Evolutionary conservation across 2,329 filamentous ascomycete genomes (phyloP).

Genomic region (Lithohypha guttulata): DNA sequence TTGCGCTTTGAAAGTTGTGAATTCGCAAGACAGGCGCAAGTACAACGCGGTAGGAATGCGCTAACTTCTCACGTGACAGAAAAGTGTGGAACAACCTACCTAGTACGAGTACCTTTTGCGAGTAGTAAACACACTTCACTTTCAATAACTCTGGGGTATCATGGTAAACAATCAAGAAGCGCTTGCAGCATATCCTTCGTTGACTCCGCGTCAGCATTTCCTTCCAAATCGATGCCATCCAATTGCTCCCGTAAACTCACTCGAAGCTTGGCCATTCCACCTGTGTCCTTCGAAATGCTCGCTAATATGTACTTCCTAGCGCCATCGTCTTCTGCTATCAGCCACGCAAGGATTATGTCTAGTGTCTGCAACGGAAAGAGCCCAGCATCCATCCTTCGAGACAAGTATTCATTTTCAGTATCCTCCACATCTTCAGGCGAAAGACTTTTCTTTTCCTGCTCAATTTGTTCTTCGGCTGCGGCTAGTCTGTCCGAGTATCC

Average conservation of each 20-base stretch:
- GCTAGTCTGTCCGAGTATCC: slow-evolving; percentile 57
- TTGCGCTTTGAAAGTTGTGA: neutral
- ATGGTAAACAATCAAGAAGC: slow-evolving; percentile 39
- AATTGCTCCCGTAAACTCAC: slow-evolving; percentile 59
- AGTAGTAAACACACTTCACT: neutral
- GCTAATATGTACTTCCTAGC: slow-evolving; percentile 54
- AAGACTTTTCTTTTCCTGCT: slow-evolving; percentile 49
- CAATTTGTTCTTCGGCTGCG: slow-evolving; percentile 50
- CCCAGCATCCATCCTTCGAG: slow-evolving; percentile 68
- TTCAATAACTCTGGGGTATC: slow-evolving; percentile 3
- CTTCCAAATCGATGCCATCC: slow-evolving; percentile 45
- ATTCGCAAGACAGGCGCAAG: neutral
- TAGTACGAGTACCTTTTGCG: no score
- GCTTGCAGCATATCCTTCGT: slow-evolving; percentile 56
- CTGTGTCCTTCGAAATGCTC: slow-evolving; percentile 58
- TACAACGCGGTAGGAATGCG: neutral
- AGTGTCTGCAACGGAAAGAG: slow-evolving; percentile 72
- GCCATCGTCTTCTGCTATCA: slow-evolving; percentile 77
- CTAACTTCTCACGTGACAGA: no score
- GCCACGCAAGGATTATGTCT: slow-evolving; percentile 79
- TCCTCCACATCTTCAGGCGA: slow-evolving; percentile 50
- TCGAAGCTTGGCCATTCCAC: slow-evolving; percentile 49
- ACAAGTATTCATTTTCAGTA: slow-evolving; percentile 60
- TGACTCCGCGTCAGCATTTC: slow-evolving; percentile 42
- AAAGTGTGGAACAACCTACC: no score